Evolutionary conservation across 2,329 filamentous ascomycete genomes (phyloP).

Genomic region (Penicillium sp.): DNA sequence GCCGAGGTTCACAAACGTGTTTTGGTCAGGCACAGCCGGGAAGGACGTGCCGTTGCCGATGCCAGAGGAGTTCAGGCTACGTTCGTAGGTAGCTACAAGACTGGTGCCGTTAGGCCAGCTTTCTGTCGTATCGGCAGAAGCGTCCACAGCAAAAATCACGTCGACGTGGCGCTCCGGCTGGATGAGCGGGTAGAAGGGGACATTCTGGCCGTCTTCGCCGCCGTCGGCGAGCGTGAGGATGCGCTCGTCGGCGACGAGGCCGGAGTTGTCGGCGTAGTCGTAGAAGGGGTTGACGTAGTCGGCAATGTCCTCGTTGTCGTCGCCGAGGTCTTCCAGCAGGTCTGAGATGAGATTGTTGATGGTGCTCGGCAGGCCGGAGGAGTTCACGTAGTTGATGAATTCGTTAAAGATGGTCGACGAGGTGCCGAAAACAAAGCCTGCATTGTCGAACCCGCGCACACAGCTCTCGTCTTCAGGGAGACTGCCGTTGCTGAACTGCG

Average conservation of each 20-base stretch:
- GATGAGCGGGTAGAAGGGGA: constrained; percentile 73
- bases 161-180: constrained; percentile 69
- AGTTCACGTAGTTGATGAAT: constrained; percentile 63
- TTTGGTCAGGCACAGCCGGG: constrained; percentile 66
- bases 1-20: constrained; percentile 74
- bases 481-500: constrained; percentile 62
- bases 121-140: constrained; percentile 65
- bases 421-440: constrained; percentile 80
- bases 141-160: constrained; percentile 77
- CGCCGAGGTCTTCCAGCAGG: constrained; percentile 55
- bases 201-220: constrained; percentile 72
- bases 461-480: constrained; percentile 58
- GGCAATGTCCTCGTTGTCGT: constrained; percentile 67
- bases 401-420: constrained; percentile 81
- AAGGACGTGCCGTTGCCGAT: constrained; percentile 67
- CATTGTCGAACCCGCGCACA: constrained; percentile 76
- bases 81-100: constrained; percentile 69
- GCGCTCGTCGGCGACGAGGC: constrained; percentile 51
- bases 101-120: constrained; percentile 76
- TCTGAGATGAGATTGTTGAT: constrained; percentile 50
- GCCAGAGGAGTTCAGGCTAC: constrained; percentile 52
- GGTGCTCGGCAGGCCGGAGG: constrained; percentile 45
- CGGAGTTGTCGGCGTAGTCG: constrained; percentile 57
- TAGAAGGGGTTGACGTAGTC: constrained; percentile 77
- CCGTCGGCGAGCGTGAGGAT: constrained; percentile 72